Percentiles rank a stretch among this genome's conserved stretches.
These are phyloP conservation scores for Silene noctiflora DNA, from an alignment of 179 eudicot species.

Conservation along the genomic window DNA sequence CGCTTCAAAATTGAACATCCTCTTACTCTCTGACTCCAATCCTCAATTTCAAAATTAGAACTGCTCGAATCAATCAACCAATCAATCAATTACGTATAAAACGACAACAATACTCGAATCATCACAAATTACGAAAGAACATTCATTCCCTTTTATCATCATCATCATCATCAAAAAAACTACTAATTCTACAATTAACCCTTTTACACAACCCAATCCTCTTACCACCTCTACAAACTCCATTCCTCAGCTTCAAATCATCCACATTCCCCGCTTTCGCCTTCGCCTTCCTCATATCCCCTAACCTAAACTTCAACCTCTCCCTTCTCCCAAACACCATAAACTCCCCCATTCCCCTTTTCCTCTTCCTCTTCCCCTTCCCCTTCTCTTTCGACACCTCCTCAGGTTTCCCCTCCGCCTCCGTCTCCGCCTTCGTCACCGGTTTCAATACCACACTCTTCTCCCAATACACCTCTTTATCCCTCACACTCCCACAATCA, in stretches of 20 bases:
- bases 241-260: conserved; percentile 36
- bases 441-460: neutral
- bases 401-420: neutral
- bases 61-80: conserved; percentile 1
- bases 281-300: conserved; percentile 13
- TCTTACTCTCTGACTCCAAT: neutral
- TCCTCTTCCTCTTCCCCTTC: conserved; percentile 10
- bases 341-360: neutral
- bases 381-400: neutral
- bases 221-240: conserved; percentile 46
- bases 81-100: neutral
- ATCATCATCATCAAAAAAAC: conserved; percentile 17
- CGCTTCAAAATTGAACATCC: conserved; percentile 9
- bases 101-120: neutral
- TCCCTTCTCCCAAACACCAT: conserved; percentile 34
- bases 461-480: conserved; percentile 26
- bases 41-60: neutral
- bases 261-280: conserved; percentile 16
- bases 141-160: conserved; percentile 1
- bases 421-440: neutral
- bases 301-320: conserved; percentile 42
- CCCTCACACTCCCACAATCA: neutral
- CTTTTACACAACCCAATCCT: conserved; percentile 33
- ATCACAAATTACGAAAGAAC: neutral
- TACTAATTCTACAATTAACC: neutral